Evolutionary conservation across 2,329 filamentous ascomycete genomes (phyloP), one percentile per base, ranked within the genome.

Genomic region (Penicillium hordei): DNA sequence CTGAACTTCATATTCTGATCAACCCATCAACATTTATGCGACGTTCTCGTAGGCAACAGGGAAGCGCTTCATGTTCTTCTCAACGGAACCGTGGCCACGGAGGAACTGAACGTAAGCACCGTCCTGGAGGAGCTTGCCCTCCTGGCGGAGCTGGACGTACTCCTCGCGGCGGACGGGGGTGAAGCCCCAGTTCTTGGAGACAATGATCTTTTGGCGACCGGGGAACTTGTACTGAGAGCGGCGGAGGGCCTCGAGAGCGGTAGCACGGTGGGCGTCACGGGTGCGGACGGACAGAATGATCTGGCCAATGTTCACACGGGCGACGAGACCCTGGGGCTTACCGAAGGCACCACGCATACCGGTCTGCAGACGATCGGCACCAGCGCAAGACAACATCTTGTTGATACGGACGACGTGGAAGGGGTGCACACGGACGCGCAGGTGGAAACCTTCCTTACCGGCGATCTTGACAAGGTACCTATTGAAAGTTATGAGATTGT

Each of bases 361-460:
- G 73, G 94, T 99, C 84, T 99, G 94, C 82, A 99, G 86, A 89
- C 94, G 92, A 97, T 99, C 94, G 89, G 94, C 94, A 87, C 94
- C 94, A 77, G 94, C 94, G 82, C 94, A 99, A 79, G 94, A 97
- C 91, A 99, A 93, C 94, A 99, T 99, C 90, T 99, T 99, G 92
- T 99, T 99, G 93, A 99, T 99, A 83, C 94, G 94, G 86, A 99
- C 90, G 83, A 99, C 94, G 87, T 99, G 94, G 91, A 91, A 99
- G 70, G 94, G 94, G 87, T 99, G 94, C 77, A 92, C 93, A 78
- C 94, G 85, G 75, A 88, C 83, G 68, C 86, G 85, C 65, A 88
- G 77, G 78, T 88, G 86, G 84, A 88, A 88, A 79, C 83, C 82
- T 84, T 88, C 86, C 81, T 88, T 88, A 78, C 86, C 86, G 73